These are phyloP conservation scores for Emericellopsis cladophorae DNA, from an alignment of 2,329 filamentous ascomycete species.

Conservation along the genomic window DNA sequence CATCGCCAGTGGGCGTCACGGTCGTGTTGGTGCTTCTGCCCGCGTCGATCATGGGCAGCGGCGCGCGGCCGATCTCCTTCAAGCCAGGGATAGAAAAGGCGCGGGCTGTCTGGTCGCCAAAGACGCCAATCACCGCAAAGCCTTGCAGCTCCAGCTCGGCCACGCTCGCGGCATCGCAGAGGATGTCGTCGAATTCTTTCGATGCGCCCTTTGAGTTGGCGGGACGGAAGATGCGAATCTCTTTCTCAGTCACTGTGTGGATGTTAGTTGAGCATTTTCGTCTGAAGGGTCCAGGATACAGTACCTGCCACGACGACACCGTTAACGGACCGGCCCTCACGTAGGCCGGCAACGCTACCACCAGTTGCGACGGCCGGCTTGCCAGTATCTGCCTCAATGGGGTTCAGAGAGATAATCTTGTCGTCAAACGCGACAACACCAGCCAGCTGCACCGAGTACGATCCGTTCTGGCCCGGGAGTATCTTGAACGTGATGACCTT, in stretches of 20 bases:
- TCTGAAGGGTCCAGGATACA: conserved; percentile 10
- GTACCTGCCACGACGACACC: conserved; percentile 67
- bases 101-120: conserved; percentile 67
- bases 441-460: conserved; percentile 58
- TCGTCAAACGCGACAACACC: conserved; percentile 58
- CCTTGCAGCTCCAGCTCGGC: conserved; percentile 64
- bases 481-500: conserved; percentile 85
- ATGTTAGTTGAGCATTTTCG: background rate
- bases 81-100: conserved; percentile 80
- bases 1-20: conserved; percentile 66
- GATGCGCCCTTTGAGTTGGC: conserved; percentile 79
- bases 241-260: conserved; percentile 49
- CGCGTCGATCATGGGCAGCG: conserved; percentile 60
- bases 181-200: conserved; percentile 70
- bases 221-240: conserved; percentile 80
- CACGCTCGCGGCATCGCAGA: conserved; percentile 73
- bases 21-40: conserved; percentile 56
- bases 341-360: conserved; percentile 59
- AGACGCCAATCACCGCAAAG: conserved; percentile 69
- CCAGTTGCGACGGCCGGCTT: conserved; percentile 65
- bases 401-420: conserved; percentile 60
- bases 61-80: conserved; percentile 64
- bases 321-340: conserved; percentile 62
- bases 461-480: conserved; percentile 55
- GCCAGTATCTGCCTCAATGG: conserved; percentile 70